Conservation (phyloP, 2,329 filamentous ascomycete genomes). For the Trichoderma koningiopsis region DNA sequence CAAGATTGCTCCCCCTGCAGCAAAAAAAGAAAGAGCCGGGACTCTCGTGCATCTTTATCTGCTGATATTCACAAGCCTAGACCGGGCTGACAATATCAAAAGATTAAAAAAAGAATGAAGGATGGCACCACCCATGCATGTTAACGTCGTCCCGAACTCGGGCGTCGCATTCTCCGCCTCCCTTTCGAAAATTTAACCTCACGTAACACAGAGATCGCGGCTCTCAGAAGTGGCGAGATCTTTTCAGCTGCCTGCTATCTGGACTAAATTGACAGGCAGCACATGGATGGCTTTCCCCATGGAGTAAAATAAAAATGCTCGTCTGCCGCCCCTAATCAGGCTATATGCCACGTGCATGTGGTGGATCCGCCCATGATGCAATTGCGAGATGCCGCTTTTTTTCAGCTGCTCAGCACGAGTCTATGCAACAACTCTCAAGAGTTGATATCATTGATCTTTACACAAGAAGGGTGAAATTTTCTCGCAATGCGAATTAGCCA, state of each 20-base stretch:
- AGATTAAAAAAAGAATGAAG: background rate
- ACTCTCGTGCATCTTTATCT: background rate
- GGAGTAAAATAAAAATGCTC: slow-evolving; percentile 10
- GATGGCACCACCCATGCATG: background rate
- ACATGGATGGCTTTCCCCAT: background rate
- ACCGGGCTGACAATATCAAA: background rate
- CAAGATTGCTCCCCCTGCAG: background rate
- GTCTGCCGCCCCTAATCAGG: slow-evolving; percentile 21
- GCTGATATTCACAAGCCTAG: background rate
- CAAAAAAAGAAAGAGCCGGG: background rate
- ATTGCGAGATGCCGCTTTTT: slow-evolving; percentile 14
- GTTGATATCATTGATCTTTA: background rate
- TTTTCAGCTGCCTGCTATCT: background rate
- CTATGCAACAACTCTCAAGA: background rate
- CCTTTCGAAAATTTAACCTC: background rate
- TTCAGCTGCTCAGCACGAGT: background rate
- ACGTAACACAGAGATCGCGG: background rate
- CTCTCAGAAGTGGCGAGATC: background rate
- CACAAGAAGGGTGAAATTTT: background rate
- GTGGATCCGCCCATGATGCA: slow-evolving; percentile 20
- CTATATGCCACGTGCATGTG: slow-evolving; percentile 27
- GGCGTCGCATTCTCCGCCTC: background rate
- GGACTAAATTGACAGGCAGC: background rate
- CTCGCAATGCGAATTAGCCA: background rate
- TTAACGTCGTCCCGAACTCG: background rate